Evolutionary conservation across 805 yeast genomes (phyloP).

Genomic region (Starmera amethionina): DNA sequence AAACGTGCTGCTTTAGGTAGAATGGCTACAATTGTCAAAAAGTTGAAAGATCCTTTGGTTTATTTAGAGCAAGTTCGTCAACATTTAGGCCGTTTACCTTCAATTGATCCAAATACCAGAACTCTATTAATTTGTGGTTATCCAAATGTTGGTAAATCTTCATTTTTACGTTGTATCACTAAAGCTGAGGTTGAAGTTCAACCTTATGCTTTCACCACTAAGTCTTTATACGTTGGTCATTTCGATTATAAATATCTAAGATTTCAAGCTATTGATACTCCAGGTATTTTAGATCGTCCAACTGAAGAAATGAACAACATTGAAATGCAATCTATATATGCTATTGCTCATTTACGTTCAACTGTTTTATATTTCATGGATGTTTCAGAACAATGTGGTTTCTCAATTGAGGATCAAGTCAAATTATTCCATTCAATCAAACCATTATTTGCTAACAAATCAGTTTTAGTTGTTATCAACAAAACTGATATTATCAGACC

Average conservation of each 20-base stretch:
- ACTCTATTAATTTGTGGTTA: slow-evolving; percentile 96
- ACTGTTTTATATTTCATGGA: slow-evolving; percentile 98
- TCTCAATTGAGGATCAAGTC: slow-evolving; percentile 94
- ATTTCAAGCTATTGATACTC: slow-evolving; percentile 98
- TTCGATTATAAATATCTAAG: slow-evolving; percentile 96
- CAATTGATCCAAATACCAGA: slow-evolving; percentile 98
- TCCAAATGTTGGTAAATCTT: slow-evolving; percentile 98
- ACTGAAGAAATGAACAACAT: slow-evolving; percentile 99
- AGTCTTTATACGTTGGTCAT: slow-evolving; percentile 95
- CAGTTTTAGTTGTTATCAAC: slow-evolving; percentile 91
- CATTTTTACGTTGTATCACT: slow-evolving; percentile 86
- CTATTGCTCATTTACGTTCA: slow-evolving; percentile 96
- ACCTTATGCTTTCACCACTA: slow-evolving; percentile 98
- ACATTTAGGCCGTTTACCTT: slow-evolving; percentile 96
- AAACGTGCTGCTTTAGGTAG: slow-evolving; percentile 98
- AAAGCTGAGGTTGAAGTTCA: slow-evolving; percentile 99
- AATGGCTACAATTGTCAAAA: slow-evolving; percentile 97
- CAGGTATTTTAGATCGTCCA: slow-evolving; percentile 97
- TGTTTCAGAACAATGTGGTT: slow-evolving; percentile 98
- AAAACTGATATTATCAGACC: slow-evolving; percentile 84
- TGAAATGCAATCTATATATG: slow-evolving; percentile 98
- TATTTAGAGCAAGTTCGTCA: slow-evolving; percentile 98
- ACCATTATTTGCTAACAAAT: slow-evolving; percentile 94
- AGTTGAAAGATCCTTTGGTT: slow-evolving; percentile 85
- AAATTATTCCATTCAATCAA: slow-evolving; percentile 94